These are phyloP conservation scores for Ramaria sp. DNA, from an alignment of 768 basidiomycete genomes.

Conservation along the genomic window DNA sequence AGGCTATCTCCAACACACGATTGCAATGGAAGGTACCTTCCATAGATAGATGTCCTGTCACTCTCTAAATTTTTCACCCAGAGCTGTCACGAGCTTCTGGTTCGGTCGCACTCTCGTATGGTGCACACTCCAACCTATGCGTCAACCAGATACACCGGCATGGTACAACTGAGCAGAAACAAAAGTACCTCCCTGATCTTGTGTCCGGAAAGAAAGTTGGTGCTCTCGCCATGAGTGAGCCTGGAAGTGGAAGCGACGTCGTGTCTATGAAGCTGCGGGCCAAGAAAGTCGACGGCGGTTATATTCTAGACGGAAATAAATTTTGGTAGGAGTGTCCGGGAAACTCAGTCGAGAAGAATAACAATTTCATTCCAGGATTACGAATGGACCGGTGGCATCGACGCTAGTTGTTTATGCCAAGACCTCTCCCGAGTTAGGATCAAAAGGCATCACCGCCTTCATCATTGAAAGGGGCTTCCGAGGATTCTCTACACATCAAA, in stretches of 20 bases:
- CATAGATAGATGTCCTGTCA: background rate
- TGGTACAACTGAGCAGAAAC: constrained; percentile 75
- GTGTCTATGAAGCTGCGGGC: constrained; percentile 85
- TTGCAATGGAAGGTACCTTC: constrained; percentile 76
- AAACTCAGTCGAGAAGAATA: background rate
- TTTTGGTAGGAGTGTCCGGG: constrained; percentile 53
- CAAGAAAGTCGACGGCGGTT: constrained; percentile 67
- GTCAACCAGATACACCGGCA: constrained; percentile 70
- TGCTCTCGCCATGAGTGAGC: constrained; percentile 90
- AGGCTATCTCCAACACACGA: constrained; percentile 79
- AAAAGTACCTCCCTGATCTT: constrained; percentile 74
- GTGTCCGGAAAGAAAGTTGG: constrained; percentile 77
- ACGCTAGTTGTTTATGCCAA: constrained; percentile 92
- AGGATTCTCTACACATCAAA: constrained; percentile 84
- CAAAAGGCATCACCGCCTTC: constrained; percentile 88
- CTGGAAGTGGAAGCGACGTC: constrained; percentile 90
- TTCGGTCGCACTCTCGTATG: constrained; percentile 86
- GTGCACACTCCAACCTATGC: constrained; percentile 87
- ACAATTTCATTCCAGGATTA: constrained; percentile 52
- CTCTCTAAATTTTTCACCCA: constrained; percentile 6
- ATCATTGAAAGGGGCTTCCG: constrained; percentile 73
- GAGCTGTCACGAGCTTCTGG: constrained; percentile 81
- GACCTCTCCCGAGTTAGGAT: constrained; percentile 62
- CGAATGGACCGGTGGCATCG: constrained; percentile 86
- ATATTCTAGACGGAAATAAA: constrained; percentile 79